Conservation (phyloP, 345 rosid genomes). For the Eucalyptus pauciflora region DNA sequence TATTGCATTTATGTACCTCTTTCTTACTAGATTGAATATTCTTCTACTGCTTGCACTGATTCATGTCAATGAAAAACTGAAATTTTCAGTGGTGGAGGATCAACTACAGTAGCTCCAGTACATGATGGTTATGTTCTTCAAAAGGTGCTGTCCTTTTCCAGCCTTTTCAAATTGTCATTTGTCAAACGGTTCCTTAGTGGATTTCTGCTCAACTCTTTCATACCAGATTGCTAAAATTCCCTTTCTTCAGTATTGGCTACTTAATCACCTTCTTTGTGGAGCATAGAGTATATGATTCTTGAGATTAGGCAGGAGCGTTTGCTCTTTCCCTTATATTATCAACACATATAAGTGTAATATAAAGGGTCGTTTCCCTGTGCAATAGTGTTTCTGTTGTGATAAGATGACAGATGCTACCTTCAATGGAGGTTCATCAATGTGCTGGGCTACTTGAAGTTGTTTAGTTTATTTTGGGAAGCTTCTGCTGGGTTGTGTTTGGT, state of each 20-base stretch:
- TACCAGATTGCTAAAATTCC: background rate
- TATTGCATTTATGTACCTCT: background rate
- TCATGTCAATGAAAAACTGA: background rate
- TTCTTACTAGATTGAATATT: background rate
- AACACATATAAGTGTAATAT: background rate
- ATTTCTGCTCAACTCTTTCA: background rate
- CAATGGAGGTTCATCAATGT: background rate
- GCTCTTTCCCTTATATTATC: background rate
- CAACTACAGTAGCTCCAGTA: slow-evolving; percentile 89
- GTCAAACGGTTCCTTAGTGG: background rate
- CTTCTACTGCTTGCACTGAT: background rate
- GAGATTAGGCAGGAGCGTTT: background rate
- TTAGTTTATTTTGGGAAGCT: background rate
- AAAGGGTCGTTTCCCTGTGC: background rate
- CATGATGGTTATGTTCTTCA: slow-evolving; percentile 99
- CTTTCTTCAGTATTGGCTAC: background rate
- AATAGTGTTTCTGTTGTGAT: background rate
- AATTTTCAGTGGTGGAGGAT: slow-evolving; percentile 85
- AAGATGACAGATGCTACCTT: background rate
- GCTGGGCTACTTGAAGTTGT: background rate
- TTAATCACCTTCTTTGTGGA: background rate
- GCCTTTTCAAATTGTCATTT: background rate
- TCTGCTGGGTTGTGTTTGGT: background rate
- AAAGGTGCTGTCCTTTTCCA: slow-evolving; percentile 37
- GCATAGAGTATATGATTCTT: background rate